Conservation (phyloP, 2,329 filamentous ascomycete species). For the Trichophyton benhamiae region DNA sequence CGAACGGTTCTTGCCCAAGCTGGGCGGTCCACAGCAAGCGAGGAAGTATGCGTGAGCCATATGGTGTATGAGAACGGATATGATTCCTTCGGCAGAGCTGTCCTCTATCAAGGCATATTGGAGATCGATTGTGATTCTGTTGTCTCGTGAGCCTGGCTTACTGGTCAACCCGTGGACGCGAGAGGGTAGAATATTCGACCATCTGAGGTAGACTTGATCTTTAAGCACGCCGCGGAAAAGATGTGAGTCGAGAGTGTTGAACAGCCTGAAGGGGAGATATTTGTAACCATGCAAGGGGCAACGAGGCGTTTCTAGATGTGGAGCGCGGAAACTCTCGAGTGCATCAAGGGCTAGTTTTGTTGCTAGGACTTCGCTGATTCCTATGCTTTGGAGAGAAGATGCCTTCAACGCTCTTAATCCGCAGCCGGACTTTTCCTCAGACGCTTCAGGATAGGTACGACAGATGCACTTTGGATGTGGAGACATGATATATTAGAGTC, state of each 20-base stretch:
- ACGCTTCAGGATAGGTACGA: neutral
- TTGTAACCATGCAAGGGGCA: constrained; percentile 1
- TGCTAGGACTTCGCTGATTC: constrained; percentile 11
- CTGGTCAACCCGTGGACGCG: constrained; percentile 8
- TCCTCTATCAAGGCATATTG: neutral
- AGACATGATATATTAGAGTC: neutral
- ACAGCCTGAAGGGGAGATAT: constrained; percentile 10
- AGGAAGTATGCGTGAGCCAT: constrained; percentile 16
- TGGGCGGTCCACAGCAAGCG: constrained; percentile 12
- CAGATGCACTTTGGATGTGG: neutral
- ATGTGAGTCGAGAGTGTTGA: constrained; percentile 10
- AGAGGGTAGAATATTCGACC: neutral
- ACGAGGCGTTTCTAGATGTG: neutral
- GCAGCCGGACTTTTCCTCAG: constrained; percentile 3
- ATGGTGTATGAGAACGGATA: constrained; percentile 13
- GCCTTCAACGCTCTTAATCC: constrained; percentile 4
- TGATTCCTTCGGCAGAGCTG: neutral
- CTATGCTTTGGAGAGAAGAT: constrained; percentile 2
- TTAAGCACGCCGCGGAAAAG: constrained; percentile 15
- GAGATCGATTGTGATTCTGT: constrained; percentile 10
- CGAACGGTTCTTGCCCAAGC: neutral
- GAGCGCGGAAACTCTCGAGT: constrained; percentile 6
- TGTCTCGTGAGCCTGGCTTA: constrained; percentile 7
- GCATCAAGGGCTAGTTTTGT: constrained; percentile 13
- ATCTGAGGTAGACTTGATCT: constrained; percentile 11